A percentile compares a stretch with the other conserved stretches of the same genome.
Conservation (phyloP, 2,329 filamentous ascomycete species). For the Aspergillus hiratsukae region DNA sequence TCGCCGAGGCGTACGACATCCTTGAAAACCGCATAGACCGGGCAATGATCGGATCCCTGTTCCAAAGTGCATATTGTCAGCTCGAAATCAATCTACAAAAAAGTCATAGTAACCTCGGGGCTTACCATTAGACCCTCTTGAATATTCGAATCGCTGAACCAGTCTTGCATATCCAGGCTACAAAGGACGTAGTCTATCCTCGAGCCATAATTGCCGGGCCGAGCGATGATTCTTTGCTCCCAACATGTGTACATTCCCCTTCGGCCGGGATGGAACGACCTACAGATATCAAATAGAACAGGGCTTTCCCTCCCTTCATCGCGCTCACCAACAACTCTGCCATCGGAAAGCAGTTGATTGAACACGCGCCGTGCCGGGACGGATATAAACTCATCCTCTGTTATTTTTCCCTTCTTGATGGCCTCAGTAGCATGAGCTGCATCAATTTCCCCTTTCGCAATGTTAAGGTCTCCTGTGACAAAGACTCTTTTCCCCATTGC, state of each 20-base stretch:
- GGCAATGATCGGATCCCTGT: slow-evolving; percentile 89
- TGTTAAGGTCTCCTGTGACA: slow-evolving; percentile 84
- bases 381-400: slow-evolving; percentile 67
- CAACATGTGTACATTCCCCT: slow-evolving; percentile 95
- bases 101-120: not conserved
- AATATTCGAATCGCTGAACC: slow-evolving; percentile 78
- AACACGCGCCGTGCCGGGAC: slow-evolving; percentile 70
- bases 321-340: slow-evolving; percentile 59
- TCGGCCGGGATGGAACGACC: slow-evolving; percentile 73
- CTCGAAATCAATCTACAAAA: not conserved
- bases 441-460: slow-evolving; percentile 65
- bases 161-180: slow-evolving; percentile 69
- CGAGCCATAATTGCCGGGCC: slow-evolving; percentile 89
- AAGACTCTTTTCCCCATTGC: slow-evolving; percentile 79
- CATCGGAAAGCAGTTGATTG: slow-evolving; percentile 77
- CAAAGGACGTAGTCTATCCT: slow-evolving; percentile 93
- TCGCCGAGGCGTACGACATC: slow-evolving; percentile 55
- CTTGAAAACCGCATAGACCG: slow-evolving; percentile 73
- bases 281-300: slow-evolving; percentile 77
- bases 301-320: slow-evolving; percentile 67
- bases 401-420: slow-evolving; percentile 65
- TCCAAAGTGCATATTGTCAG: slow-evolving; percentile 14
- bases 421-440: slow-evolving; percentile 68
- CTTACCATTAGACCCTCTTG: slow-evolving; percentile 77
- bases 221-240: slow-evolving; percentile 91